phyloP scores from a whole-genome alignment of 164 flowering plant genomes.

The Cinnamomum chago region DNA sequence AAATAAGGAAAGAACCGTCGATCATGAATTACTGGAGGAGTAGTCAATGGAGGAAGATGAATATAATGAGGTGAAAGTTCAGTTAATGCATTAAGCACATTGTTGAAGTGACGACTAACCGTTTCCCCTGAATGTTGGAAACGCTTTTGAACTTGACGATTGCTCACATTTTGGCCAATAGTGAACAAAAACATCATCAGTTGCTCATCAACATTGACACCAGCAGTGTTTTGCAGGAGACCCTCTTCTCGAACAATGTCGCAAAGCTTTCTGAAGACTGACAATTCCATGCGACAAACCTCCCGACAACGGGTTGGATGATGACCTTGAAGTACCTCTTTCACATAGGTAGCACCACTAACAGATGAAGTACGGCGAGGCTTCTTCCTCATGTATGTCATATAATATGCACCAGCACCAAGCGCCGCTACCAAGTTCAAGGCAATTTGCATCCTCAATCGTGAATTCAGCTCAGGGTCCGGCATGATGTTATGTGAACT shows the following conservation, averaged over 20 bases:
- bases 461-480: neutral
- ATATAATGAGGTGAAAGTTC: neutral
- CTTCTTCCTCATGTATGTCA: conserved; percentile 1
- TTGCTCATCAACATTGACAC: conserved; percentile 3
- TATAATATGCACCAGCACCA: neutral
- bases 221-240: neutral
- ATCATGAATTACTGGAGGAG: conserved; percentile 1
- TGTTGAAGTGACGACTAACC: neutral
- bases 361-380: neutral
- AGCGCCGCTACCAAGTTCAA: neutral
- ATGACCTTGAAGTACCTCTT: conserved; percentile 1
- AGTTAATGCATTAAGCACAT: neutral
- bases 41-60: neutral
- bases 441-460: neutral
- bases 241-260: neutral
- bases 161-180: neutral
- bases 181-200: conserved; percentile 2
- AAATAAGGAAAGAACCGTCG: neutral
- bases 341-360: conserved; percentile 1
- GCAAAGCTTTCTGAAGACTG: neutral
- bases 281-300: neutral
- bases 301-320: neutral
- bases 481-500: neutral
- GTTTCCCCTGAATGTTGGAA: conserved; percentile 4
- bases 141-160: neutral